Base-by-base conservation (phyloP, 257 asterid species). In the Solanum pinnatisectum region DNA sequence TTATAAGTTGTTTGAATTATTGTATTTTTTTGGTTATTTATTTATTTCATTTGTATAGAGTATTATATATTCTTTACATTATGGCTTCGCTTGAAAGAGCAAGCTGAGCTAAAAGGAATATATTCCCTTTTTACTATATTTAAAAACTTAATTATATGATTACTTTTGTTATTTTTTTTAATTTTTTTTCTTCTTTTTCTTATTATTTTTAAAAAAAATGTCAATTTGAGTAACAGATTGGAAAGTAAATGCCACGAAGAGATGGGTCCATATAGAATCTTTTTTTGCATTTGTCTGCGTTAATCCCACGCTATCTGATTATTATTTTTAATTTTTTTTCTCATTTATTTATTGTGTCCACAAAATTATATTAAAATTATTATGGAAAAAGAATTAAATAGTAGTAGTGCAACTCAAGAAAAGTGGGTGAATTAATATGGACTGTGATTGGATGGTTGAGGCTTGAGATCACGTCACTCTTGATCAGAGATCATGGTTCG, bases 221-320 rank as follows among this genome's bases (percentile, higher is more conserved):
- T 59, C 89, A 79, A 82, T 81, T 81, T 82, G 89, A 65, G 52
- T 33, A 25, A 87, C 81, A 30, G 71, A 77, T 40, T 87, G 71
- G 81, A 87, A 88, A 22, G 84, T 79, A 52, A 83, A 22, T 14
- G 52, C 44, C 73, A 83, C 84, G 56, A 71, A 44, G 40, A 49
- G 4, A 16, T 27, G 76, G 91, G 91, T n/a, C 92, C 94, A 88
- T 73, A 16, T 8, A 40, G 90, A 90, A 88, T 90, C 89, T 84
- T 36, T 81, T 32, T 40, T 85, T 40, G 39, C 79, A 73, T 67
- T 67, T 85, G 39, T 84, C 88, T 88, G 95, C 94, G 93, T 90
- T 70, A 83, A 83, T 87, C 87, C 86, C 85, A 92, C 93, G 95
- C 95, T 71, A 81, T 86, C 86, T 76, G 68, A 56, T 20, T 89